A percentile compares a stretch with the other conserved stretches of the same genome.
These are phyloP conservation scores for Phytopythium cucurbitacearum DNA, from an alignment of 352 stramenopile species.

Conservation along the genomic window DNA sequence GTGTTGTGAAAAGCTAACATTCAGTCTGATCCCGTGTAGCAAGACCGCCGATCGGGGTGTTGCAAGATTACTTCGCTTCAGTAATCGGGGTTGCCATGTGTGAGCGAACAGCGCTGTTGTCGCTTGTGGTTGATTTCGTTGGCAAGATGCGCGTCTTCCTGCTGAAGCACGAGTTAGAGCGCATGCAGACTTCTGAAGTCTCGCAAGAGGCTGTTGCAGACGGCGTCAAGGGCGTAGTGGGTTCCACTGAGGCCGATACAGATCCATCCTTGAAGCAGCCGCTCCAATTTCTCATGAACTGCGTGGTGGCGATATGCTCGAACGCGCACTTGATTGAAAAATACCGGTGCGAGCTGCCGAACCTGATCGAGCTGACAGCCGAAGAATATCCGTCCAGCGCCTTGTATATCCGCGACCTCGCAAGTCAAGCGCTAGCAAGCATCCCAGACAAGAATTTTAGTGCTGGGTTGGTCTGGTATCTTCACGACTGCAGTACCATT, in stretches of 20 bases:
- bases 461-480: slow-evolving; percentile 67
- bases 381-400: slow-evolving; percentile 55
- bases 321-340: slow-evolving; percentile 49
- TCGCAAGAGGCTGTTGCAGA: not conserved
- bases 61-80: slow-evolving; percentile 55
- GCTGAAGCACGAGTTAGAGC: slow-evolving; percentile 38
- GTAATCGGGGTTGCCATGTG: slow-evolving; percentile 36
- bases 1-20: not conserved
- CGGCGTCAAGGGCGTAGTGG: too few relatives aligned
- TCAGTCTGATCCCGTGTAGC: slow-evolving; percentile 13
- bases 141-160: slow-evolving; percentile 44
- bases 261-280: slow-evolving; percentile 17
- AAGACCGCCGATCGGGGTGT: slow-evolving; percentile 23
- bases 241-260: not conserved
- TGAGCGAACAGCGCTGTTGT: slow-evolving; percentile 67
- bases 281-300: slow-evolving; percentile 57
- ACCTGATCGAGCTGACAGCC: slow-evolving; percentile 50
- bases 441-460: slow-evolving; percentile 65
- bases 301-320: slow-evolving; percentile 48
- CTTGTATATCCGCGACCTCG: slow-evolving; percentile 45
- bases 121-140: slow-evolving; percentile 62
- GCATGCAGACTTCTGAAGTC: slow-evolving; percentile 8
- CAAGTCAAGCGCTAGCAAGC: slow-evolving; percentile 33
- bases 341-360: slow-evolving; percentile 68
- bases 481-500: slow-evolving; percentile 61